Evolutionary conservation across 306 rosid genomes (phyloP).

Genomic region (Betula pendula): DNA sequence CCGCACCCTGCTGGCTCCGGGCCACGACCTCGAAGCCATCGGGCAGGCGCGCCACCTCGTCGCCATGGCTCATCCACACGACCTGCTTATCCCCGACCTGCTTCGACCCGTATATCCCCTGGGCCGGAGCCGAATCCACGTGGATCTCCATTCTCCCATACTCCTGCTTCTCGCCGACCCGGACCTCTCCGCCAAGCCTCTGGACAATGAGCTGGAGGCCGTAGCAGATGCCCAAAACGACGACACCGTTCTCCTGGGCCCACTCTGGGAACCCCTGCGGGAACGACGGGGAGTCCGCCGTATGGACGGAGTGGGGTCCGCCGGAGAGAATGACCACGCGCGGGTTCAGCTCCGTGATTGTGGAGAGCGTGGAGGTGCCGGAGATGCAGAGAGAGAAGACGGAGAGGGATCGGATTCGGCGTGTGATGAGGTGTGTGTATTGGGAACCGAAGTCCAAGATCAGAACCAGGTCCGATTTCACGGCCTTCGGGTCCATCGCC

Average conservation of each 20-base stretch:
- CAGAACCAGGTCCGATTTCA: constrained; percentile 69
- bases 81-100: constrained; percentile 50
- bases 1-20: constrained; percentile 72
- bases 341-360: constrained; percentile 72
- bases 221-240: constrained; percentile 83
- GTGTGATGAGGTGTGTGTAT: constrained; percentile 96
- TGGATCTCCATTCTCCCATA: constrained; percentile 87
- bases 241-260: constrained; percentile 64
- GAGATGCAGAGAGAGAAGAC: constrained; percentile 86
- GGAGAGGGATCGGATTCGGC: constrained; percentile 80
- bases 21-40: constrained; percentile 72
- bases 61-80: constrained; percentile 99
- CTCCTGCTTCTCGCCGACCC: constrained; percentile 74
- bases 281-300: constrained; percentile 70
- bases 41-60: constrained; percentile 69
- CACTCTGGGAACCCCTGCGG: constrained; percentile 69
- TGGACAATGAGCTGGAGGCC: constrained; percentile 88
- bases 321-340: constrained; percentile 86
- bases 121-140: constrained; percentile 37
- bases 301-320: constrained; percentile 96
- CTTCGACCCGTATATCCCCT: constrained; percentile 47
- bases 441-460: constrained; percentile 92
- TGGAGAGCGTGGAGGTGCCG: constrained; percentile 66
- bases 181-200: constrained; percentile 81
- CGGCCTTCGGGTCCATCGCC: constrained; percentile 57